Conservation (phyloP, 2,329 filamentous ascomycete species). For the Alternaria brassicicola region DNA sequence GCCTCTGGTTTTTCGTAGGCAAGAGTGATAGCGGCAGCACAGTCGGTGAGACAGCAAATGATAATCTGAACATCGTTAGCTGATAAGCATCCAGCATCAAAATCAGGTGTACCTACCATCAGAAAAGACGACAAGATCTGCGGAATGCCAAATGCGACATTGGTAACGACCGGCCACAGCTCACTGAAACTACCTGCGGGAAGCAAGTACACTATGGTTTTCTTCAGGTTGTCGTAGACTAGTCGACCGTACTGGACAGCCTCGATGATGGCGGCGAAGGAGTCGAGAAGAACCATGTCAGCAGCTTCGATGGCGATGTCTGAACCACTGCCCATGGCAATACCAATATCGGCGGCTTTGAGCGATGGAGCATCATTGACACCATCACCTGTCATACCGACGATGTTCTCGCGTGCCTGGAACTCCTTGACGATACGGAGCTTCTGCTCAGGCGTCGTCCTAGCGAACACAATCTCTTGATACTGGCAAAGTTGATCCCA, state of each 20-base stretch:
- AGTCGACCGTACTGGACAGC: slow-evolving; percentile 75
- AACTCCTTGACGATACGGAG: slow-evolving; percentile 79
- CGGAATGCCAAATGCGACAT: slow-evolving; percentile 73
- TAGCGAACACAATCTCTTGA: slow-evolving; percentile 74
- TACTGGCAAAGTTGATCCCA: slow-evolving; percentile 71
- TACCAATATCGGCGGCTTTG: slow-evolving; percentile 65
- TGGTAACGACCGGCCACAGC: slow-evolving; percentile 76
- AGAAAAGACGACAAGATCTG: slow-evolving; percentile 76
- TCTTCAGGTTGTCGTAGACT: slow-evolving; percentile 81
- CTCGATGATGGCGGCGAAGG: slow-evolving; percentile 73
- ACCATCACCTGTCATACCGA: slow-evolving; percentile 59
- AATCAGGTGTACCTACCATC: slow-evolving; percentile 53
- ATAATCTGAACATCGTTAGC: slow-evolving; percentile 33
- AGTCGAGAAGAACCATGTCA: slow-evolving; percentile 69
- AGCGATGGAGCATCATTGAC: slow-evolving; percentile 61
- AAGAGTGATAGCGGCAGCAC: slow-evolving; percentile 65
- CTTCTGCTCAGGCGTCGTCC: slow-evolving; percentile 78
- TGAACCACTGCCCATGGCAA: slow-evolving; percentile 63
- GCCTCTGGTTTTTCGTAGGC: slow-evolving; percentile 80
- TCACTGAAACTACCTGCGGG: slow-evolving; percentile 77
- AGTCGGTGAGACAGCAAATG: slow-evolving; percentile 75
- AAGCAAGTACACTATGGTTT: slow-evolving; percentile 75
- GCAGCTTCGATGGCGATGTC: slow-evolving; percentile 68
- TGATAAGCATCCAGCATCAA: background rate
- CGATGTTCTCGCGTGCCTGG: slow-evolving; percentile 64